phyloP scores from a whole-genome alignment of 768 basidiomycete species.

The Collybia sp. region DNA sequence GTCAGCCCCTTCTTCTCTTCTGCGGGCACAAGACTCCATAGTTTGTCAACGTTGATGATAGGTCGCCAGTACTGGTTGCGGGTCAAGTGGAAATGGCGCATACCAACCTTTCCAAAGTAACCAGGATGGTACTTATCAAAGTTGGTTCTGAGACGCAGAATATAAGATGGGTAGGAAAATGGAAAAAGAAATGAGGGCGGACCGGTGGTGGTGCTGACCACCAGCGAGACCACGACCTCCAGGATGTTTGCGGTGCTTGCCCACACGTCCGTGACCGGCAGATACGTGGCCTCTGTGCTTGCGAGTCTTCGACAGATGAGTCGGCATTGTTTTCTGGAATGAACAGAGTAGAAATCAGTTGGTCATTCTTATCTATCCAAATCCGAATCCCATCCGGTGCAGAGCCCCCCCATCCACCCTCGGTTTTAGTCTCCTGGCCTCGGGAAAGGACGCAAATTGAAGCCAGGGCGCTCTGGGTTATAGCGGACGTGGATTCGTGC shows the following conservation, averaged over 20 bases:
- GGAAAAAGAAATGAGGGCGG: conserved; percentile 23
- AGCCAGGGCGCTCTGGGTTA: neutral
- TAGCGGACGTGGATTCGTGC: conserved; percentile 1
- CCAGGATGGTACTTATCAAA: conserved; percentile 99
- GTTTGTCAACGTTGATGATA: conserved; percentile 98
- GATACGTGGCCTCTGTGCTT: conserved; percentile 99
- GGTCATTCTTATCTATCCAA: conserved; percentile 12
- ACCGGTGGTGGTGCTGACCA: conserved; percentile 99
- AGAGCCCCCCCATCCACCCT: conserved; percentile 33
- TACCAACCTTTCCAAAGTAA: conserved; percentile 99
- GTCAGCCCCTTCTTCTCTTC: conserved; percentile 78
- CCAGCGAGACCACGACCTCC: conserved; percentile 99
- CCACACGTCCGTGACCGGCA: conserved; percentile 99
- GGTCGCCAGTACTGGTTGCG: conserved; percentile 91
- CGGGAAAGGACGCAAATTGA: conserved; percentile 7
- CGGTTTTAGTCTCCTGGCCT: conserved; percentile 20
- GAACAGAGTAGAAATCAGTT: conserved; percentile 11
- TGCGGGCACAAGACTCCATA: conserved; percentile 86
- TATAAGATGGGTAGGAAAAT: neutral
- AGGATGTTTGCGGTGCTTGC: conserved; percentile 99
- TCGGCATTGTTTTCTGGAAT: conserved; percentile 71
- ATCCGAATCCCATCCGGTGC: conserved; percentile 45
- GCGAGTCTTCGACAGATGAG: conserved; percentile 93
- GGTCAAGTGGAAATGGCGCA: conserved; percentile 96
- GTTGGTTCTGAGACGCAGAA: conserved; percentile 64